Evolutionary conservation across 305 asterid species (phyloP).

Genomic region (Ajuga reptans): DNA sequence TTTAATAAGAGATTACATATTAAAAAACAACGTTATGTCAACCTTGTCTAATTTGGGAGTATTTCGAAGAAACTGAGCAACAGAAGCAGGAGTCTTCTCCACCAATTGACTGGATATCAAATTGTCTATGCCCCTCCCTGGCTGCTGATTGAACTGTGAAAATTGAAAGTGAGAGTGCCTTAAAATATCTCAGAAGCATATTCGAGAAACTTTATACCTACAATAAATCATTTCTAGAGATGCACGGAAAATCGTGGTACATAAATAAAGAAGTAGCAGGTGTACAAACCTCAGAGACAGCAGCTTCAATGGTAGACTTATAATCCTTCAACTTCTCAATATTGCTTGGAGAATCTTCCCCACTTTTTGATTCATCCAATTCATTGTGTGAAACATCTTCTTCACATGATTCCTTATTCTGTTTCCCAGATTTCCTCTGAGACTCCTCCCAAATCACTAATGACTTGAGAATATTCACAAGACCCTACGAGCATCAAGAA

Average conservation of each 20-base stretch:
- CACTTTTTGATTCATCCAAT: conserved; percentile 35
- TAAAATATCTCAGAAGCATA: conserved; percentile 14
- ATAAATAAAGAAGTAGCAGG: conserved; percentile 11
- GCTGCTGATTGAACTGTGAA: conserved; percentile 63
- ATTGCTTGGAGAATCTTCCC: conserved; percentile 50
- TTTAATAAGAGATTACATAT: not conserved
- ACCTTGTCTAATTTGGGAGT: conserved; percentile 84
- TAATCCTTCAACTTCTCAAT: conserved; percentile 67
- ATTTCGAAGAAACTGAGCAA: conserved; percentile 70
- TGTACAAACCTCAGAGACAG: conserved; percentile 63
- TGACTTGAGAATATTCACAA: conserved; percentile 77
- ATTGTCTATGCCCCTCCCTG: conserved; percentile 59
- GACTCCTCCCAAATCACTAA: conserved; percentile 84
- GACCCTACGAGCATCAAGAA: conserved; percentile 47
- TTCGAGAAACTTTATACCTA: conserved; percentile 12
- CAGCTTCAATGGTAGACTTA: conserved; percentile 72
- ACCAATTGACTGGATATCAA: conserved; percentile 65
- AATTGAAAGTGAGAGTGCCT: conserved; percentile 16
- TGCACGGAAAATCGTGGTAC: conserved; percentile 11
- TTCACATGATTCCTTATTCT: conserved; percentile 36
- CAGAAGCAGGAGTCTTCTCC: conserved; percentile 66
- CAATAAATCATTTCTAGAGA: conserved; percentile 5
- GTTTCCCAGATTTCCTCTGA: conserved; percentile 49
- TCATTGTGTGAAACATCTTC: conserved; percentile 37
- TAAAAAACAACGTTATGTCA: conserved; percentile 16